phyloP scores from a whole-genome alignment of 768 basidiomycete species.

The Austroboletus eburneus region DNA sequence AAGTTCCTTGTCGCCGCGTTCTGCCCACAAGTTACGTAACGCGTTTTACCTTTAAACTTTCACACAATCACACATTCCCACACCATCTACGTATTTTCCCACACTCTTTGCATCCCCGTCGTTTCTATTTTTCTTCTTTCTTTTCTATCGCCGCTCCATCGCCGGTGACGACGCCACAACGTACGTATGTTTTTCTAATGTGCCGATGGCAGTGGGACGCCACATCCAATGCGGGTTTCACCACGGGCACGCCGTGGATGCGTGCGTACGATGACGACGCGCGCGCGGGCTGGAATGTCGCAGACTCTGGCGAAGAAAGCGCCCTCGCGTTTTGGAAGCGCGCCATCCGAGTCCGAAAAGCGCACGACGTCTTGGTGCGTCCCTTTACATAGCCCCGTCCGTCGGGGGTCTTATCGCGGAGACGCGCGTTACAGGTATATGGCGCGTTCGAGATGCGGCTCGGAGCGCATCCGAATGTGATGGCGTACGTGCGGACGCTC shows the following conservation, averaged over 20 bases:
- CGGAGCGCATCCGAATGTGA: slow-evolving; percentile 43
- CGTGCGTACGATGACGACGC: slow-evolving; percentile 64
- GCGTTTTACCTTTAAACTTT: no score
- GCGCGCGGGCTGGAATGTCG: slow-evolving; percentile 48
- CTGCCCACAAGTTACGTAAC: no score
- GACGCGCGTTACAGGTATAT: slow-evolving; percentile 42
- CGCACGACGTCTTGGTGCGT: slow-evolving; percentile 50
- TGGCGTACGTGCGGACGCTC: slow-evolving; percentile 49
- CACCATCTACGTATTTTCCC: no score
- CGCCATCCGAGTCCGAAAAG: slow-evolving; percentile 50
- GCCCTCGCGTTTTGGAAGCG: slow-evolving; percentile 60
- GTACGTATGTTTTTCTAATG: no score
- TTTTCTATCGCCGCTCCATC: background rate
- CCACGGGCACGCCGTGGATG: slow-evolving; percentile 68
- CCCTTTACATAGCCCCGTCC: background rate
- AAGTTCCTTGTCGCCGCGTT: no score
- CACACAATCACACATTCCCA: no score
- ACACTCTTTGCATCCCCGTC: no score
- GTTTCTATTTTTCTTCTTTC: background rate
- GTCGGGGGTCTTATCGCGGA: background rate
- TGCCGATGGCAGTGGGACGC: slow-evolving; percentile 48
- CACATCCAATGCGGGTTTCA: slow-evolving; percentile 57
- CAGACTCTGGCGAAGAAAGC: slow-evolving; percentile 37
- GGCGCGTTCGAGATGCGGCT: slow-evolving; percentile 56
- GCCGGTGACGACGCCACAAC: no score